These are phyloP conservation scores for Paraglomus occultum DNA, from an alignment of 192 early-diverging fungal species.

Conservation along the genomic window DNA sequence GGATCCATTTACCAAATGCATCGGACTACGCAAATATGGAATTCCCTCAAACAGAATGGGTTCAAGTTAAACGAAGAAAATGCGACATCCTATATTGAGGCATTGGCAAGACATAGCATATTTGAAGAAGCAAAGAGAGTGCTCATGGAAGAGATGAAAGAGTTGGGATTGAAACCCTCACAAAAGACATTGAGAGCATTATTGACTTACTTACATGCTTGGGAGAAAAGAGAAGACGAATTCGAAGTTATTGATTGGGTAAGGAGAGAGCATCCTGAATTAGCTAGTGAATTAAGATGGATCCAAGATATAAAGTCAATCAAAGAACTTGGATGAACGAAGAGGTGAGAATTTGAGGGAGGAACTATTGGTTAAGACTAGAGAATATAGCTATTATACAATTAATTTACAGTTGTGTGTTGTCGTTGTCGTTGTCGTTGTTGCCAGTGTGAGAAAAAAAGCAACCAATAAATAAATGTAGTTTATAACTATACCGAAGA, in stretches of 20 bases:
- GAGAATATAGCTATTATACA: no score
- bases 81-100: slow-evolving; percentile 44
- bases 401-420: no score
- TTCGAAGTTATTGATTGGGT: slow-evolving; percentile 27
- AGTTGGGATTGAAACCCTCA: background rate
- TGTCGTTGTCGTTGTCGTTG: no score
- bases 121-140: slow-evolving; percentile 24
- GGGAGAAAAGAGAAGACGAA: background rate
- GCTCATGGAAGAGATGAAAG: slow-evolving; percentile 13
- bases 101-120: slow-evolving; percentile 31
- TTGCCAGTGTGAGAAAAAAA: no score
- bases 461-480: no score
- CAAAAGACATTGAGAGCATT: slow-evolving; percentile 9
- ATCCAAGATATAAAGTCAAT: no score
- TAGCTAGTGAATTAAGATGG: slow-evolving; percentile 16
- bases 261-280: slow-evolving; percentile 14
- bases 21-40: slow-evolving; percentile 36
- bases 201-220: slow-evolving; percentile 23
- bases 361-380: no score
- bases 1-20: slow-evolving; percentile 29
- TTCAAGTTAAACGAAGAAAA: slow-evolving; percentile 40
- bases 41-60: slow-evolving; percentile 19
- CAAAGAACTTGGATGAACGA: no score
- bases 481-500: no score
- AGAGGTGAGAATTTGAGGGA: no score